Evolutionary conservation across 106 monocot species (phyloP).

Genomic region (Dendrobium catenatum): DNA sequence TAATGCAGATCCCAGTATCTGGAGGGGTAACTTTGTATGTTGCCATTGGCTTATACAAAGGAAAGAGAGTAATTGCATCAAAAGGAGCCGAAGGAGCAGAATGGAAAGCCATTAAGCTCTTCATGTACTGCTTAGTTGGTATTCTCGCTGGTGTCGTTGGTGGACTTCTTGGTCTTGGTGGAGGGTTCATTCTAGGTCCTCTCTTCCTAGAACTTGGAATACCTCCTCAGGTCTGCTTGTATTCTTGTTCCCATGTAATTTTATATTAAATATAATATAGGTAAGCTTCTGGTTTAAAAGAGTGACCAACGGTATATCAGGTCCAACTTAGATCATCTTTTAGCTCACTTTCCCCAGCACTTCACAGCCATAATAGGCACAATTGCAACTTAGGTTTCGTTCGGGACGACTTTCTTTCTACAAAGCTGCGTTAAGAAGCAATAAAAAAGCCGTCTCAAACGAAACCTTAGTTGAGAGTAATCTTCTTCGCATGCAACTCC

Average conservation of each 20-base stretch:
- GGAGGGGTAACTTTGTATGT: slow-evolving; percentile 40
- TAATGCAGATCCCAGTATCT: slow-evolving; percentile 41
- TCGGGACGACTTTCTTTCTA: too few relatives aligned
- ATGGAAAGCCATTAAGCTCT: slow-evolving; percentile 24
- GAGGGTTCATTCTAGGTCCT: slow-evolving; percentile 60
- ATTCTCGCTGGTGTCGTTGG: slow-evolving; percentile 51
- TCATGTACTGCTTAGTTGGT: slow-evolving; percentile 33
- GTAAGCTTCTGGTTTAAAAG: not conserved
- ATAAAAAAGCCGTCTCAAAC: too few relatives aligned
- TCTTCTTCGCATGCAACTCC: not conserved
- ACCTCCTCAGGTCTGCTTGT: slow-evolving; percentile 39
- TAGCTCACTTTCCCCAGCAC: not conserved
- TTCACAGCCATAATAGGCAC: not conserved
- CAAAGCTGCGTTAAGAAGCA: too few relatives aligned
- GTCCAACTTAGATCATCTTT: not conserved
- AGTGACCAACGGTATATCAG: not conserved
- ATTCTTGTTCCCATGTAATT: not conserved
- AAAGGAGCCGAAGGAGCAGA: slow-evolving; percentile 31
- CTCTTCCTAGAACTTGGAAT: slow-evolving; percentile 65
- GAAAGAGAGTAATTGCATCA: slow-evolving; percentile 48
- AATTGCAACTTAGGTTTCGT: not conserved
- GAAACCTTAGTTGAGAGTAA: not conserved
- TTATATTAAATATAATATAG: not conserved
- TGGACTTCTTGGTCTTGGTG: slow-evolving; percentile 52
- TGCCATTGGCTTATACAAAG: slow-evolving; percentile 35